Percentiles rank a stretch among this genome's conserved stretches.
These are phyloP conservation scores for Mrakia frigida DNA, from an alignment of 768 basidiomycete species.

Conservation along the genomic window DNA sequence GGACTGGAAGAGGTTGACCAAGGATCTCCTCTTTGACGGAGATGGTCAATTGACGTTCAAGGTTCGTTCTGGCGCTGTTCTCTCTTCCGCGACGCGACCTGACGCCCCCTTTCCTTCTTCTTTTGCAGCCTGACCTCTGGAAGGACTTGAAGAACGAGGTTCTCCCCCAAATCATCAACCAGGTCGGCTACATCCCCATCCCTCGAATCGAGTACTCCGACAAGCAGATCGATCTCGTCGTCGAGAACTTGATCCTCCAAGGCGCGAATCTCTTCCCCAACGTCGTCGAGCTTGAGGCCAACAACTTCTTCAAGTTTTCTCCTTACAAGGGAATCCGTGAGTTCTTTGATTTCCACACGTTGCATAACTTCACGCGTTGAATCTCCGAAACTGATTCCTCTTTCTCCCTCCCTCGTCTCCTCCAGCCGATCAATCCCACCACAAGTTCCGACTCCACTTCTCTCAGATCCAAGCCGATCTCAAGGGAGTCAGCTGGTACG, in stretches of 20 bases:
- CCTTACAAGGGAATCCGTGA: constrained; percentile 56
- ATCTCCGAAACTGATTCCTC: not conserved
- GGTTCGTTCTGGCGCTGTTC: too few species aligned
- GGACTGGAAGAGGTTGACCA: constrained; percentile 69
- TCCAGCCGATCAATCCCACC: constrained; percentile 53
- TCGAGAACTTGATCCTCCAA: constrained; percentile 86
- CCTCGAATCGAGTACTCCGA: constrained; percentile 93
- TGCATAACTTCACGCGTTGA: too few species aligned
- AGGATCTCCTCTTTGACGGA: constrained; percentile 60
- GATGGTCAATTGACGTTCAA: constrained; percentile 87
- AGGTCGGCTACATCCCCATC: constrained; percentile 57
- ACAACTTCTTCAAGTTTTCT: constrained; percentile 78
- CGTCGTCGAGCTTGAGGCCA: constrained; percentile 55
- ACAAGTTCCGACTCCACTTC: constrained; percentile 69
- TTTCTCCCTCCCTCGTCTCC: too few species aligned
- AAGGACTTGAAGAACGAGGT: constrained; percentile 78
- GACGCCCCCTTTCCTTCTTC: too few species aligned
- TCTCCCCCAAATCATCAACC: constrained; percentile 67
- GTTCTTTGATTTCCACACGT: too few species aligned
- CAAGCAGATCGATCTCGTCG: constrained; percentile 74
- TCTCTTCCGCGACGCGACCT: too few species aligned
- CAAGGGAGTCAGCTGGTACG: constrained; percentile 56
- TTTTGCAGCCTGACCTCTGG: constrained; percentile 59
- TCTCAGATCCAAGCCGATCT: constrained; percentile 69
- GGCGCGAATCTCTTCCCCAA: constrained; percentile 75